Evolutionary conservation across 2,329 filamentous ascomycete genomes (phyloP).

Genomic region (Aspergillus hiratsukae): DNA sequence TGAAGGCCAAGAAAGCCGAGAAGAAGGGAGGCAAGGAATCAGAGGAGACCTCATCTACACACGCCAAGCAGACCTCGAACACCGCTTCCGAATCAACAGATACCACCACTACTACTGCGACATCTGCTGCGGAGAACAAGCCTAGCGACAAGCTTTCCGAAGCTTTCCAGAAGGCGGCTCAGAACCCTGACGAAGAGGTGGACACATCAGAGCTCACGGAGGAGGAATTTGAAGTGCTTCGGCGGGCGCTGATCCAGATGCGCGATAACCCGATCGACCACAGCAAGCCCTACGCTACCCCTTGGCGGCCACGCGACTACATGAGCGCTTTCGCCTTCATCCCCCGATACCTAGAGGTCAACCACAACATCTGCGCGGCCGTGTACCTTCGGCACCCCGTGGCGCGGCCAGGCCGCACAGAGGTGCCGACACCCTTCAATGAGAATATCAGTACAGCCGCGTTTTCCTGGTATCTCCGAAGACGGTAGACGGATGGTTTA

Average conservation of each 20-base stretch:
- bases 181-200: conserved; percentile 28
- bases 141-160: conserved; percentile 29
- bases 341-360: conserved; percentile 92
- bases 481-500: conserved; percentile 54
- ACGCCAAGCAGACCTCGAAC: conserved; percentile 5
- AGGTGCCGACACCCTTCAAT: conserved; percentile 79
- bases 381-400: conserved; percentile 95
- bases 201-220: conserved; percentile 46
- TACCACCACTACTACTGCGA: conserved; percentile 7
- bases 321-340: conserved; percentile 95
- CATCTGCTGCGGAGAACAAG: conserved; percentile 13
- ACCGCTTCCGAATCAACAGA: conserved; percentile 7
- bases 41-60: conserved; percentile 18
- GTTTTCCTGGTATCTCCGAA: conserved; percentile 89
- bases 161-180: conserved; percentile 28
- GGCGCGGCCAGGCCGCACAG: conserved; percentile 71
- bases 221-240: conserved; percentile 44
- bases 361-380: conserved; percentile 92
- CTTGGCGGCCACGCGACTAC: conserved; percentile 80
- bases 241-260: conserved; percentile 58
- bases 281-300: conserved; percentile 80
- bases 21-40: conserved; percentile 14
- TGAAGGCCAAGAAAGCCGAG: conserved; percentile 39
- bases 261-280: conserved; percentile 72
- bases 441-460: conserved; percentile 70